phyloP scores from a whole-genome alignment of 2,329 filamentous ascomycete genomes.

The Lachnellula cervina region DNA sequence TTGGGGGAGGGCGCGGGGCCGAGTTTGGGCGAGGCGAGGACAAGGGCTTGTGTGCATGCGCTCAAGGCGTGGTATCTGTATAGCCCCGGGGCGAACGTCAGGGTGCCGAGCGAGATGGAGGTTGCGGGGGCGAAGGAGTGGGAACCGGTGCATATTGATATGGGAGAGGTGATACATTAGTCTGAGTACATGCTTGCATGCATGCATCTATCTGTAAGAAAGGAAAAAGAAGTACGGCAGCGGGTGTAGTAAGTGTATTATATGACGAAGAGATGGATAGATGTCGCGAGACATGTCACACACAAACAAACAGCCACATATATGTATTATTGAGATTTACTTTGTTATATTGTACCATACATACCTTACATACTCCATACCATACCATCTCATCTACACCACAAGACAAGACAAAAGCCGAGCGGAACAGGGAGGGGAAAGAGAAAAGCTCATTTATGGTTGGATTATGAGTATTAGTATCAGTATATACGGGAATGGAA shows the following conservation, averaged over 20 bases:
- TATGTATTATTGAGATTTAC: slow-evolving; percentile 2
- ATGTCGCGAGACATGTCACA: too few relatives aligned
- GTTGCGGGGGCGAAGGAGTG: slow-evolving; percentile 37
- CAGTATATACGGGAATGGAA: too few relatives aligned
- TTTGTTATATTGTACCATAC: not conserved
- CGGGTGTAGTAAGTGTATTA: not conserved
- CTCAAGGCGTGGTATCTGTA: slow-evolving; percentile 97
- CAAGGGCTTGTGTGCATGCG: slow-evolving; percentile 75
- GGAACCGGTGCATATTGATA: slow-evolving; percentile 52
- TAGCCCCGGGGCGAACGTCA: slow-evolving; percentile 51
- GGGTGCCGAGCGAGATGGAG: slow-evolving; percentile 46
- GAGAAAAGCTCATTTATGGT: not conserved
- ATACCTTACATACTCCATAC: too few relatives aligned
- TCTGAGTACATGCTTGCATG: not conserved
- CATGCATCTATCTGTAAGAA: not conserved
- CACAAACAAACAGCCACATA: not conserved
- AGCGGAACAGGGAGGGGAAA: not conserved
- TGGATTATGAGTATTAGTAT: not conserved
- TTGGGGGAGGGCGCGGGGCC: slow-evolving; percentile 83
- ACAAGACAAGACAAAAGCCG: not conserved
- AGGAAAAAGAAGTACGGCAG: not conserved
- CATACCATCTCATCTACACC: too few relatives aligned
- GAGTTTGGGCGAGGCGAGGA: slow-evolving; percentile 71
- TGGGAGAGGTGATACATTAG: slow-evolving; percentile 47
- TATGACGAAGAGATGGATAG: too few relatives aligned